Base-by-base conservation (phyloP, 2,329 filamentous ascomycete species). In the Clarireedia paspali region DNA sequence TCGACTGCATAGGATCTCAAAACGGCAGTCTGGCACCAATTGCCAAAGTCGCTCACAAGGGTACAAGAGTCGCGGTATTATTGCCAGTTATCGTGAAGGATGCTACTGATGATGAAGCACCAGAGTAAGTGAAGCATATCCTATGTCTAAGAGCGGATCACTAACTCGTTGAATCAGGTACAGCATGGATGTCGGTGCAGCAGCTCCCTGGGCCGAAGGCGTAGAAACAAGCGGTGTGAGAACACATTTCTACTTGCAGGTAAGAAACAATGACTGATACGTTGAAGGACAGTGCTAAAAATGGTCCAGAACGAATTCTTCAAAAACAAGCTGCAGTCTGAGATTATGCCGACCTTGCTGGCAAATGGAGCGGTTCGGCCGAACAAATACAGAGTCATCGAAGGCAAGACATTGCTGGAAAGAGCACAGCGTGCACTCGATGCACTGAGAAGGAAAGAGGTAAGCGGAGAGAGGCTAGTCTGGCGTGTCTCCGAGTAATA, bases 81-180 rank as follows among this genome's bases (percentile, higher is more conserved):
- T 67, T 87, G 5, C 83, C 83, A 0, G 75, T 85, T 15, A 80
- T 85, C 56, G 60, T 82, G 46, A 73, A 69, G 45, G 77, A 83
- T 58, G 75, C 81, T 0, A 75, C 71, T 0, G 71, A 74, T 4
- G 71, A 70, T 0, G 68, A 74, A 17, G 70, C 67, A 57, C 81
- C 82, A 0, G 72, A 76, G 59, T 84, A 42, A 47, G 44, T 24
- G n/a, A 30, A 26, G 15, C 26, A 15, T 2, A 24, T 15, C 23
- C 24, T 47, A 5, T 44, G 17, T 17, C 17, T 23, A 10, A 14
- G 23, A 4, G 23, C 23, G 9, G 6, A 36, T 51, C 15, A 51
- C 26, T 51, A 27, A 51, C 49, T 27, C 23, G 7, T 27, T 27
- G 23, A 27, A 51, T 24, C 6, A 40, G 50, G 34, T 44, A 82